Conservation (phyloP, 345 rosid genomes). For the Salix dunnii region DNA sequence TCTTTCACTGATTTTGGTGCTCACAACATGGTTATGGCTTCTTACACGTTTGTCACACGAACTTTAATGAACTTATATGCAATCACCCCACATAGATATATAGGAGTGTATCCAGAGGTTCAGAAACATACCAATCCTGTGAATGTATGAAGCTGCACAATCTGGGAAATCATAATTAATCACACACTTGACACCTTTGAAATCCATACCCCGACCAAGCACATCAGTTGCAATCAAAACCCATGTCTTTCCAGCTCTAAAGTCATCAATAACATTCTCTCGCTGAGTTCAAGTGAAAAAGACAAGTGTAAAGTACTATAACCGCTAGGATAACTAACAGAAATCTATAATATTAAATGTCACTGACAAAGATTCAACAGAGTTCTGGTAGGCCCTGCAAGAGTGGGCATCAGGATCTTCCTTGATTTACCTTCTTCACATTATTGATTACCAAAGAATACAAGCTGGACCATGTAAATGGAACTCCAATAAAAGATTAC, state of each 20-base stretch:
- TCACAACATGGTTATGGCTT: neutral
- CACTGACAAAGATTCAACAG: too few relatives aligned
- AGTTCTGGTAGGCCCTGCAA: neutral
- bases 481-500: conserved; percentile 36
- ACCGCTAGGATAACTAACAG: neutral
- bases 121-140: conserved; percentile 73
- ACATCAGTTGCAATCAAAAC: conserved; percentile 94
- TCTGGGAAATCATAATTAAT: conserved; percentile 95
- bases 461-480: neutral
- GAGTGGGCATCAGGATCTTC: neutral
- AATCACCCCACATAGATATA: neutral
- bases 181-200: conserved; percentile 89
- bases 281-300: conserved; percentile 46
- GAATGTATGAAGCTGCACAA: conserved; percentile 84
- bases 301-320: neutral
- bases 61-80: neutral
- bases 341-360: neutral
- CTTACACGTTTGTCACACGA: neutral
- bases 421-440: neutral
- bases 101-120: neutral
- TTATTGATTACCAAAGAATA: neutral
- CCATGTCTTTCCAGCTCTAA: conserved; percentile 87
- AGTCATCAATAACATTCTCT: conserved; percentile 71
- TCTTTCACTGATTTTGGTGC: neutral
- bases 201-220: conserved; percentile 95